phyloP scores from a whole-genome alignment of 2,329 filamentous ascomycete species.

The Tolypocladium ophioglossoides region DNA sequence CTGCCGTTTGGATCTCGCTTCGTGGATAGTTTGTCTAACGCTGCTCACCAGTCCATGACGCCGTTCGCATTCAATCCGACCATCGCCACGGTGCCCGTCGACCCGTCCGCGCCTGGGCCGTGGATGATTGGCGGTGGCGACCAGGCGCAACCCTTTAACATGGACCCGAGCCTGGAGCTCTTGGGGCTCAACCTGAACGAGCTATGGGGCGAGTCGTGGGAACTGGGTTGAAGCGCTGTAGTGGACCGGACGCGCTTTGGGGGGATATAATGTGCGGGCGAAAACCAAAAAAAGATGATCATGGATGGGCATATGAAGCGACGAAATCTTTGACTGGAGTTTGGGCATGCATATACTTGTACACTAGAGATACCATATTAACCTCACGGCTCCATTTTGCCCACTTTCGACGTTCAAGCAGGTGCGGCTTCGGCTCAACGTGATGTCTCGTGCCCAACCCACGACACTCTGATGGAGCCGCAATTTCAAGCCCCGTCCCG shows the following conservation, averaged over 20 bases:
- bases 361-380: slow-evolving; percentile 7
- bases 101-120: slow-evolving; percentile 21
- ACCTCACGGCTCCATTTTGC: slow-evolving; percentile 3
- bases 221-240: slow-evolving; percentile 18
- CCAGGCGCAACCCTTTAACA: slow-evolving; percentile 30
- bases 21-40: slow-evolving; percentile 14
- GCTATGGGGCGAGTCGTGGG: slow-evolving; percentile 42
- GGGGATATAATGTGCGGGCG: background rate
- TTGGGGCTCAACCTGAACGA: slow-evolving; percentile 44
- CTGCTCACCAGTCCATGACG: slow-evolving; percentile 25
- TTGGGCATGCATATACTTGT: slow-evolving; percentile 3
- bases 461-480: background rate
- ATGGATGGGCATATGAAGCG: background rate
- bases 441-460: background rate
- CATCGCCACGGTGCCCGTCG: slow-evolving; percentile 23
- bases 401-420: background rate
- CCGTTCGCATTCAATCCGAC: slow-evolving; percentile 28
- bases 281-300: background rate
- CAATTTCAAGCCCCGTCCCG: background rate
- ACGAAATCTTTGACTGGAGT: slow-evolving; percentile 2
- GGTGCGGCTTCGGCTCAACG: background rate
- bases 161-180: slow-evolving; percentile 43
- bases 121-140: slow-evolving; percentile 23
- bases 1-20: background rate
- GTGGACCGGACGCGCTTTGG: background rate